Conservation (phyloP, 1,284 basidiomycete genomes). For the Leccinum subfulvum region DNA sequence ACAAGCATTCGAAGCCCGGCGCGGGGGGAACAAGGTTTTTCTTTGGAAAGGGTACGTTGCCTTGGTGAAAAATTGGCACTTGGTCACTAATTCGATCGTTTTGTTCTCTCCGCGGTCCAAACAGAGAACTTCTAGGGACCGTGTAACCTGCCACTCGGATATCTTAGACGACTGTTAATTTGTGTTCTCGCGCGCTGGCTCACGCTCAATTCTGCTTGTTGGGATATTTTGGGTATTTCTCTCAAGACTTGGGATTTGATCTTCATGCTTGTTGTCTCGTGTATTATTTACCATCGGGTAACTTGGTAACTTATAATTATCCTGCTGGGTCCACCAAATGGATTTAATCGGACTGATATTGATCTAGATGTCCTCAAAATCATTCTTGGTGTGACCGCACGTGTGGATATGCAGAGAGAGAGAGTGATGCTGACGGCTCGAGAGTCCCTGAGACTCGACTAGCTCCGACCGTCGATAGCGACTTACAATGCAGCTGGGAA, state of each 20-base stretch:
- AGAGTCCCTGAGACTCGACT: slow-evolving; percentile 10
- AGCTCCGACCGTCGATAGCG: slow-evolving; percentile 23
- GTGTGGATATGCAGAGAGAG: not conserved
- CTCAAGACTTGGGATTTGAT: not conserved
- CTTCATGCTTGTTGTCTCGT: not conserved
- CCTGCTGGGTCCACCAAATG: not conserved
- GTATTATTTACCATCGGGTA: not conserved
- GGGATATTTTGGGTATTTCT: not conserved
- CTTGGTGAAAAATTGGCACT: not conserved
- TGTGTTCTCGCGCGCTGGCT: slow-evolving; percentile 7
- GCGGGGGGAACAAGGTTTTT: slow-evolving; percentile 82
- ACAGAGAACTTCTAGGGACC: slow-evolving; percentile 29
- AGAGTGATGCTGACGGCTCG: not conserved
- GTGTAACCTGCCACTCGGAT: not conserved
- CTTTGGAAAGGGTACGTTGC: slow-evolving; percentile 72
- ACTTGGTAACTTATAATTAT: not conserved
- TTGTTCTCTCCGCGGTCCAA: not conserved
- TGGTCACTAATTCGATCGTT: slow-evolving; percentile 2
- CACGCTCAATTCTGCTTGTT: not conserved
- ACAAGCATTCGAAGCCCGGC: slow-evolving; percentile 80
- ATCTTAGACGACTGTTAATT: not conserved
- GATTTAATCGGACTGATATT: not conserved
- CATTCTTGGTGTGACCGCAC: not conserved
- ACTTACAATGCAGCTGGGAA: slow-evolving; percentile 31
- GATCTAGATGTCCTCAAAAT: not conserved